Evolutionary conservation across 306 rosid genomes (phyloP), one percentile per base, ranked within the genome.

Genomic region (Malus sylvestris): DNA sequence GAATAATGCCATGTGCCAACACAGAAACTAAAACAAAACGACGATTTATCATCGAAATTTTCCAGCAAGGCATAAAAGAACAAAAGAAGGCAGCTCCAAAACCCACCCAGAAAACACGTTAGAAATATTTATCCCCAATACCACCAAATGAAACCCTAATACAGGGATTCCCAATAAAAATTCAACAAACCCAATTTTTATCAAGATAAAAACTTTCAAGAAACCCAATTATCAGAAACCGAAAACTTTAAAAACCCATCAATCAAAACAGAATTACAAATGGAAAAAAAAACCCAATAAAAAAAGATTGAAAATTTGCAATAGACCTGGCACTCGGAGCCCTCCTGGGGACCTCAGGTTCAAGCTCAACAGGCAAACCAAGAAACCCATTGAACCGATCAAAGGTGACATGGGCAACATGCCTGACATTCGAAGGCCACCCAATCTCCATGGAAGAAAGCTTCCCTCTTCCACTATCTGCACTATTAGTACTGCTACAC

Each of bases 331-430:
- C 99, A 60, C 99, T 95, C 3, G 99, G 99, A 72, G 96, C 92
- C 76, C 97, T 89, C 38, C 88, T 84, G 63, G 99, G 98, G 32
- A 95, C 96, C 68, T 95, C 96, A 9, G 96, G 98, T 85, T 95
- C 97, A 70, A 95, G 90, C 79, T 95, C 98, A 85, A 88, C 92
- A 22, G 99, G 99, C 87, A 95, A 83, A 6, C 99, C 99, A 77
- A 95, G 99, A 80, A 95, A 95, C 25, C 99, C 99, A 87, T 95
- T 89, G 79, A 95, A 95, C 1, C 98, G 95, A 80, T 95, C 98
- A 79, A 95, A 95, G 63, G 99, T 95, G 12, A 95, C 99, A 83
- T 95, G 99, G 29, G 98, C 98, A 25, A 95, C 92, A 70, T 95
- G 98, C 45, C 98, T 84, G 23, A 92, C 99, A 85, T 95, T 83